phyloP scores from a whole-genome alignment of 768 basidiomycete species.

The Stropharia rugosoannulata region DNA sequence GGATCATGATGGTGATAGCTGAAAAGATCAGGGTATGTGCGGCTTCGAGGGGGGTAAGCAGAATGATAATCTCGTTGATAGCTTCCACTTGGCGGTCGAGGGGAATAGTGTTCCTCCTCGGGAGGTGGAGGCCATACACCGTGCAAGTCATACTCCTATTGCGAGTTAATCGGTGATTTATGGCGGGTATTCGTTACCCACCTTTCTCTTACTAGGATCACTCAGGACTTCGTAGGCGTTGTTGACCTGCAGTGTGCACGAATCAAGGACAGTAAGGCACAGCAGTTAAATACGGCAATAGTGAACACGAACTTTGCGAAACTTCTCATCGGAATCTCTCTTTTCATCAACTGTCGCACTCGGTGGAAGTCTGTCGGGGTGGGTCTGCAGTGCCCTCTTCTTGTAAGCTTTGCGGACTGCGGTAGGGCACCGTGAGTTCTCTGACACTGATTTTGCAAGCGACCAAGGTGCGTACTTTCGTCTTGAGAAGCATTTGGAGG shows the following conservation, averaged over 20 bases:
- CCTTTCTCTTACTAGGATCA: slow-evolving; percentile 57
- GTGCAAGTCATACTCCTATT: slow-evolving; percentile 64
- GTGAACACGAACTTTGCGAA: slow-evolving; percentile 31
- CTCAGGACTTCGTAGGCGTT: slow-evolving; percentile 78
- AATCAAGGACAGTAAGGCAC: background rate
- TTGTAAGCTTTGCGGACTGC: slow-evolving; percentile 81
- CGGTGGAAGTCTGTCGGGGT: slow-evolving; percentile 69
- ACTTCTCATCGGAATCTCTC: slow-evolving; percentile 55
- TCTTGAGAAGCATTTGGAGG: slow-evolving; percentile 54
- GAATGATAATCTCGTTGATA: slow-evolving; percentile 23
- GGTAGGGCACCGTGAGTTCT: slow-evolving; percentile 1
- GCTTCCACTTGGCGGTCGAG: slow-evolving; percentile 19
- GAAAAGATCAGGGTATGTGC: slow-evolving; percentile 42
- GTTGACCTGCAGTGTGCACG: slow-evolving; percentile 49
- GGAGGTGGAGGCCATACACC: slow-evolving; percentile 73
- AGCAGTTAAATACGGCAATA: background rate
- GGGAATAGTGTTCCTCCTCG: slow-evolving; percentile 23
- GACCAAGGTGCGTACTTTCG: slow-evolving; percentile 48
- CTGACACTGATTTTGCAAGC: background rate
- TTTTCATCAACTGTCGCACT: slow-evolving; percentile 60
- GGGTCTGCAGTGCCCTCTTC: slow-evolving; percentile 67
- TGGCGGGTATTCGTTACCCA: slow-evolving; percentile 24
- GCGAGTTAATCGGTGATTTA: background rate
- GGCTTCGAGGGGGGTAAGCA: slow-evolving; percentile 22
- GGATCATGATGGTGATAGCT: slow-evolving; percentile 29